Percentiles rank a stretch among this genome's conserved stretches.
Evolutionary conservation across 106 monocot species (phyloP).

Genomic region (Allium fistulosum): DNA sequence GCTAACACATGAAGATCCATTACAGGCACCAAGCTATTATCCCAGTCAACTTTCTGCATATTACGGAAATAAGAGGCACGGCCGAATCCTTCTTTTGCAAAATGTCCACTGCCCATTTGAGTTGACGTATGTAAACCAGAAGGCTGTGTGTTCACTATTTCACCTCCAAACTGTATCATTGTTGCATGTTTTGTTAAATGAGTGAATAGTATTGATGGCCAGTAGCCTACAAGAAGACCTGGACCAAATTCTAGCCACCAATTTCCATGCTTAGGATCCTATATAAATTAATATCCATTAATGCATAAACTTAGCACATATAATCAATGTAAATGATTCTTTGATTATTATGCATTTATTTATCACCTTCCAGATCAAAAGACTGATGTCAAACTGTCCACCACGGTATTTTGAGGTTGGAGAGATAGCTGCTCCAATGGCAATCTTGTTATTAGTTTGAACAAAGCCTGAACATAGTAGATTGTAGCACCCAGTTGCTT

Average conservation of each 20-base stretch:
- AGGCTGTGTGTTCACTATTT: constrained; percentile 55
- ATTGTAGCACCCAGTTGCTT: constrained; percentile 18
- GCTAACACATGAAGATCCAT: constrained; percentile 50
- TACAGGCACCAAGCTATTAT: constrained; percentile 67
- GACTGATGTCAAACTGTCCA: constrained; percentile 17
- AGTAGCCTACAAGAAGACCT: constrained; percentile 65
- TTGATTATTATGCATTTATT: constrained; percentile 1
- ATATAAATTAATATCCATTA: background rate
- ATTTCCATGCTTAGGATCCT: constrained; percentile 93
- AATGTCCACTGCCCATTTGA: constrained; percentile 95
- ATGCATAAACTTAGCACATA: background rate
- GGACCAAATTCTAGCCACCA: constrained; percentile 95
- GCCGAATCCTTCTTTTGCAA: constrained; percentile 67
- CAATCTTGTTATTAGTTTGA: constrained; percentile 15
- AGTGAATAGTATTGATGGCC: constrained; percentile 74
- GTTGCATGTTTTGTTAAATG: constrained; percentile 49
- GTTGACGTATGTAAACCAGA: constrained; percentile 63
- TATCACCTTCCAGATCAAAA: constrained; percentile 13
- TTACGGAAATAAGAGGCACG: constrained; percentile 80
- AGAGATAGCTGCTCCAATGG: constrained; percentile 14
- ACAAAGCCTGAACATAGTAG: constrained; percentile 13
- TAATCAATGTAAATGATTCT: background rate
- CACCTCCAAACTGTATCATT: constrained; percentile 78
- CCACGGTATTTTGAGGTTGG: constrained; percentile 8
- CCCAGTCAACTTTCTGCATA: constrained; percentile 84